These are phyloP conservation scores for Metschnikowia proteae DNA, from an alignment of 805 yeast genomes.

Conservation along the genomic window DNA sequence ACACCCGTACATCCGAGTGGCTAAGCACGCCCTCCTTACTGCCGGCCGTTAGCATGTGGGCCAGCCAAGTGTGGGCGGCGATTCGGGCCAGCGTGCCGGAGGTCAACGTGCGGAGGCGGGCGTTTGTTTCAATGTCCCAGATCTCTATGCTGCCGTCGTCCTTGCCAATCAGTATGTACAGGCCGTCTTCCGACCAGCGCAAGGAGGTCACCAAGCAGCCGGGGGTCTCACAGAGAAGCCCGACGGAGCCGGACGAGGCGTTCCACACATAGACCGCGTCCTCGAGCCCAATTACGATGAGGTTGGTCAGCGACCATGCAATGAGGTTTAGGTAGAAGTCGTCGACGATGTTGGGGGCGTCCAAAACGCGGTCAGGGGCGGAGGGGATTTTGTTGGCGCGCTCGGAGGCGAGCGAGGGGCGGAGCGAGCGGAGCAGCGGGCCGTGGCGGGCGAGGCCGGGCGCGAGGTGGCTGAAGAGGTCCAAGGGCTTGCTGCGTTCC, in stretches of 20 bases:
- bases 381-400: constrained; percentile 76
- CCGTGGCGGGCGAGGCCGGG: constrained; percentile 13
- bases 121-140: constrained; percentile 83
- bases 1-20: constrained; percentile 86
- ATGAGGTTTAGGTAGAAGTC: constrained; percentile 86
- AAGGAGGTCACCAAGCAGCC: constrained; percentile 61
- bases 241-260: constrained; percentile 77
- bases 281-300: constrained; percentile 85
- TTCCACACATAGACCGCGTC: constrained; percentile 88
- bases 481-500: constrained; percentile 40
- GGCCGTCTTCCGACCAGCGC: constrained; percentile 89
- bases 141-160: constrained; percentile 83
- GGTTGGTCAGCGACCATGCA: constrained; percentile 81
- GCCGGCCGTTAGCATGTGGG: constrained; percentile 80
- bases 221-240: constrained; percentile 54
- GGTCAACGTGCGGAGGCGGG: constrained; percentile 74
- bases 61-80: constrained; percentile 82
- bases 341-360: constrained; percentile 92
- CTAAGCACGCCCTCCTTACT: constrained; percentile 79
- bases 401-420: constrained; percentile 55
- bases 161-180: constrained; percentile 77
- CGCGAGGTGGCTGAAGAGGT: constrained; percentile 28
- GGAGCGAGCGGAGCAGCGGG: constrained; percentile 23
- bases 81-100: constrained; percentile 63
- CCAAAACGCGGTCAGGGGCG: constrained; percentile 88